phyloP scores from a whole-genome alignment of 1,284 basidiomycete species.

The Ustilago shanxiensis region DNA sequence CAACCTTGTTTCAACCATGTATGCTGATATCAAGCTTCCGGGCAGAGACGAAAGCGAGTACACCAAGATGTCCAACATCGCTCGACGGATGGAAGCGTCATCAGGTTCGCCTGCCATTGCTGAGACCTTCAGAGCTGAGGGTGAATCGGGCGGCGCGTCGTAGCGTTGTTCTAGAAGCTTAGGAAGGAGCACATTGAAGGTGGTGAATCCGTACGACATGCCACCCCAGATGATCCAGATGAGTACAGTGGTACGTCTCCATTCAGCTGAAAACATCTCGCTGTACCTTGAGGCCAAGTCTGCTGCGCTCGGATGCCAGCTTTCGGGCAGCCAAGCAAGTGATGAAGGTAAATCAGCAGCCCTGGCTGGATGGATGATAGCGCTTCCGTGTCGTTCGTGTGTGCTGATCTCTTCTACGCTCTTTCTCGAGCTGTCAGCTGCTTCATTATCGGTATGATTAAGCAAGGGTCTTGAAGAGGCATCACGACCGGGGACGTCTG shows the following conservation, averaged over 20 bases:
- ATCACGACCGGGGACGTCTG: background rate
- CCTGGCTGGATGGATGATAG: background rate
- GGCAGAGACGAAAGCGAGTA: slow-evolving; percentile 63
- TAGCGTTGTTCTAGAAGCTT: slow-evolving; percentile 76
- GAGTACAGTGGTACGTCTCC: slow-evolving; percentile 83
- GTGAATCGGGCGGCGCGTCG: slow-evolving; percentile 12
- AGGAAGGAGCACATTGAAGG: slow-evolving; percentile 97
- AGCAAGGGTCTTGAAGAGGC: slow-evolving; percentile 13
- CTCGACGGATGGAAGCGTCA: slow-evolving; percentile 34
- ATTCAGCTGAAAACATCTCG: slow-evolving; percentile 83
- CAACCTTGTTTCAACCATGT: slow-evolving; percentile 82
- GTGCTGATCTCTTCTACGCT: slow-evolving; percentile 12
- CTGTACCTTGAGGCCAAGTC: slow-evolving; percentile 76
- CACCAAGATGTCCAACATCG: slow-evolving; percentile 55
- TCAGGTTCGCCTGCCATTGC: slow-evolving; percentile 10
- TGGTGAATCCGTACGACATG: slow-evolving; percentile 79
- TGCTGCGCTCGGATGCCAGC: slow-evolving; percentile 39
- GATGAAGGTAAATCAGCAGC: slow-evolving; percentile 19
- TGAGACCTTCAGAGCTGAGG: background rate
- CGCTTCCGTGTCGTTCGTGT: slow-evolving; percentile 9
- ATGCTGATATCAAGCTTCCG: slow-evolving; percentile 82
- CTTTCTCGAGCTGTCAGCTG: slow-evolving; percentile 3
- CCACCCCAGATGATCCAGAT: slow-evolving; percentile 67
- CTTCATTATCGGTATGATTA: background rate
- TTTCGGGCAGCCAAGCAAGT: slow-evolving; percentile 39